These are phyloP conservation scores for Kazachstania viticola DNA, from an alignment of 805 yeast species.

Conservation along the genomic window DNA sequence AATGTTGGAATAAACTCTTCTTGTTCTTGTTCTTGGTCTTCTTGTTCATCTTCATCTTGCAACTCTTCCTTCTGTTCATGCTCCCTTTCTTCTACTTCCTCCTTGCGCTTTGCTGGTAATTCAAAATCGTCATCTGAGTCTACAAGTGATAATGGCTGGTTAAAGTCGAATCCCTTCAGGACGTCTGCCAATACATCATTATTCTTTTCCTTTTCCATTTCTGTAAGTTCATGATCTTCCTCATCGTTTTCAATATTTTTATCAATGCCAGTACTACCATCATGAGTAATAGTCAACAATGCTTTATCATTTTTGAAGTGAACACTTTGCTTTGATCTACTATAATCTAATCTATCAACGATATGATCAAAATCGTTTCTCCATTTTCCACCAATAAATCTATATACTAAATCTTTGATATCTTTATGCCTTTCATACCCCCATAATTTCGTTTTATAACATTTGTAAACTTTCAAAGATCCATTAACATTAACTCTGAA, in stretches of 20 bases:
- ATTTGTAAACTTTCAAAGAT: conserved; percentile 40
- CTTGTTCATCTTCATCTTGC: conserved; percentile 18
- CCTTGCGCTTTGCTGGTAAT: conserved; percentile 33
- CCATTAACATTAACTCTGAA: conserved; percentile 54
- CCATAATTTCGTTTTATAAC: conserved; percentile 79
- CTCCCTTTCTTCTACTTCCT: conserved; percentile 18
- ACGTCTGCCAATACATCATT: conserved; percentile 37
- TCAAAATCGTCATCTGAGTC: conserved; percentile 32
- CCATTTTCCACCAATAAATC: conserved; percentile 62
- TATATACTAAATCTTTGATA: conserved; percentile 49
- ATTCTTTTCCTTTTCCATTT: conserved; percentile 34
- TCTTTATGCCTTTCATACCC: conserved; percentile 66
- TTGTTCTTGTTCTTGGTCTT: conserved; percentile 23
- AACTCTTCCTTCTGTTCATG: conserved; percentile 3
- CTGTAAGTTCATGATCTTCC: conserved; percentile 26
- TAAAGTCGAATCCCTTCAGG: conserved; percentile 39
- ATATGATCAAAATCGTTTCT: conserved; percentile 69
- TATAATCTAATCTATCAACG: conserved; percentile 44
- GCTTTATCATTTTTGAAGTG: conserved; percentile 1
- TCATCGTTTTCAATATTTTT: conserved; percentile 15
- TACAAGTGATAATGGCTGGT: conserved; percentile 35
- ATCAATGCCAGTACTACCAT: background rate
- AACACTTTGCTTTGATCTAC: conserved; percentile 13
- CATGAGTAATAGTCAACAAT: conserved; percentile 1
- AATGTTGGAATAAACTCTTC: conserved; percentile 48